Base-by-base conservation (phyloP, 1,284 basidiomycete genomes). In the Porogramme epimiltina region DNA sequence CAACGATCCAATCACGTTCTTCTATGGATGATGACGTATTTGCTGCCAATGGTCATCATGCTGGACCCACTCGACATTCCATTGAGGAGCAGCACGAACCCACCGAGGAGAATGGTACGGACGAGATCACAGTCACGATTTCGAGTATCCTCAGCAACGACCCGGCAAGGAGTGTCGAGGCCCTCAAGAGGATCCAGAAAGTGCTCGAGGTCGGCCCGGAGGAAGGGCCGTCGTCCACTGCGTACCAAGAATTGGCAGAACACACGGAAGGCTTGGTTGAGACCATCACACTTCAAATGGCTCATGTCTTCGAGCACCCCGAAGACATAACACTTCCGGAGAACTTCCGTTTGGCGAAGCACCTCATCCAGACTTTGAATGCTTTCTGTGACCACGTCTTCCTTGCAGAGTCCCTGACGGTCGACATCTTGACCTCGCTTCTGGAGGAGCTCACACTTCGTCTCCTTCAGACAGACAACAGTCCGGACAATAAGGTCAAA, bases 301-400 rank as follows among this genome's bases (percentile, higher is more conserved):
- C 88, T 19, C 89, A 93, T 66, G 84, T 93, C 15, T 97, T 96
- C 64, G 90, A 92, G 51, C 80, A 82, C 42, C 85, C 85, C 1
- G 84, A 90, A 23, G 84, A 89, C 45, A 75, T 96, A 24, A 69
- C 83, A 4, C 76, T 83, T 4, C 85, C 87, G 18, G 82, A 88
- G 57, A 91, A 91, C 64, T 93, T 96, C 72, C 82, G 95, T 39
- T 77, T 98, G 9, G 93, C 95, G 47, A 98, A 98, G 71, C 95
- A 97, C 69, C 81, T 98, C 46, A 96, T 98, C 62, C 94, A 97
- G 70, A 94, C 94, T 0, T 79, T 95, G 26, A 93, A 94, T 63
- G 90, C 91, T 25, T 94, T 95, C 68, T 95, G 93, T 63, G 93
- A 95, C 64, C 90, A 94, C 66, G 70, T 82, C 20, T 79, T 89